phyloP scores from a whole-genome alignment of 352 stramenopile genomes.

The Globisporangium paroecandrum region DNA sequence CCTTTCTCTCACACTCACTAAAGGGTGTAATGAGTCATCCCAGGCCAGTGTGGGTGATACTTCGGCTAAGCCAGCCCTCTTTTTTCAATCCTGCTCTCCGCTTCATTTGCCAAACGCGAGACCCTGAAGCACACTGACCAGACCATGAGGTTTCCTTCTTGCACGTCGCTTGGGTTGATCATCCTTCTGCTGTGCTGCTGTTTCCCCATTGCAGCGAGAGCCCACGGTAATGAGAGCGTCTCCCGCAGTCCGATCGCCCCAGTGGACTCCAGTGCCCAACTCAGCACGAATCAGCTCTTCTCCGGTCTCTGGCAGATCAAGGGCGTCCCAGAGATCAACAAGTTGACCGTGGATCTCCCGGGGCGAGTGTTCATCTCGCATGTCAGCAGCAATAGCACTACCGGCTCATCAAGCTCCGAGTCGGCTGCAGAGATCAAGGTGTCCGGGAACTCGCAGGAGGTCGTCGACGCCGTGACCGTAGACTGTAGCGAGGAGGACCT shows the following conservation, averaged over 20 bases:
- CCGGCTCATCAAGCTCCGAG: background rate
- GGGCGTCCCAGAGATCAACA: background rate
- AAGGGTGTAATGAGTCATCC: background rate
- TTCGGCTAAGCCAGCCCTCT: background rate
- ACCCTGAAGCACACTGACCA: background rate
- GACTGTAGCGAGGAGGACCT: background rate
- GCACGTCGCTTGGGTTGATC: background rate
- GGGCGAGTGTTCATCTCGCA: slow-evolving; percentile 9
- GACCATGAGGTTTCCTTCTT: background rate
- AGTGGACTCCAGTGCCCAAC: background rate
- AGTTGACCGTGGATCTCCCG: slow-evolving; percentile 2
- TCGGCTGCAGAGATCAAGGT: slow-evolving; percentile 4
- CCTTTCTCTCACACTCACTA: background rate
- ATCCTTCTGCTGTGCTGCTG: background rate
- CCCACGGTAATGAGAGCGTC: background rate
- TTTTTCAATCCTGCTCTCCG: background rate
- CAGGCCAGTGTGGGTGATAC: background rate
- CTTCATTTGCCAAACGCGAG: background rate
- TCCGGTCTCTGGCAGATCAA: slow-evolving; percentile 2
- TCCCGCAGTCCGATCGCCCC: background rate
- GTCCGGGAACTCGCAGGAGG: slow-evolving; percentile 5
- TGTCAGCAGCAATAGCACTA: background rate
- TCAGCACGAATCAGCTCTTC: background rate
- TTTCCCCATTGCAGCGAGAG: background rate
- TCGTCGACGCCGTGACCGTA: background rate